Base-by-base conservation (phyloP, 352 stramenopile species). In the Pythium brassicae region DNA sequence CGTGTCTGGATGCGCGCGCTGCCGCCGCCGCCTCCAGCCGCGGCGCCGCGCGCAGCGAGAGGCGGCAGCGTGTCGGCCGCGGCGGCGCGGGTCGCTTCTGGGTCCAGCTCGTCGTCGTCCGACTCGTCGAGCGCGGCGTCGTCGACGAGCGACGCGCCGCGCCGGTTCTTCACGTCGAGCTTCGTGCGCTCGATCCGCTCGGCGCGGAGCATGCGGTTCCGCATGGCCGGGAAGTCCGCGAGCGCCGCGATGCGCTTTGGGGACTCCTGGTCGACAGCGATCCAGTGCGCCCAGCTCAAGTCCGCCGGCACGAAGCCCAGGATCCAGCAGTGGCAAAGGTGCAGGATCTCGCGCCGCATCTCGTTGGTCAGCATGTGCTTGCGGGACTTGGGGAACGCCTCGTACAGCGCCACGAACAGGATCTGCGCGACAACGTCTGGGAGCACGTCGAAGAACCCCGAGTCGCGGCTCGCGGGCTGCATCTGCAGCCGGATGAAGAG, bases 401-500 rank as follows among this genome's bases (percentile, higher is more conserved):
- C 77, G 32, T 90, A 87, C 2, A 90, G 64, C 2, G 75, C 66
- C 17, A 78, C 63, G 53, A 88, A 90, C 34, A 88, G 40, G 23
- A 90, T 74, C 37, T 88, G 78, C 0, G 80, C 72, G 40, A 85
- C 50, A 2, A 87, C 59, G 23, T 88, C 80, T 0, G 80, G 80
- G 8, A 88, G 55, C 20, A 69, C 59, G 25, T 86, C 74, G 22
- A 90, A 71, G 39, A 90, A 84, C 0, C 72, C 73, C 0, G 60
- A 73, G 51, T 86, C 75, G 0, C 76, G 71, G 39, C 64, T 85
- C 12, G 57, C 29, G 23, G 66, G 57, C 9, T 80, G 70, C 63
- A 83, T 80, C 53, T 90, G 77, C 3, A 88, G 49, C 5, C 76
- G 67, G 22, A 86, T 69, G 53, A 89, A 90, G 0, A 91, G 64